Evolutionary conservation across 129 eudicot genomes (phyloP).

Genomic region (Artemisia annua): DNA sequence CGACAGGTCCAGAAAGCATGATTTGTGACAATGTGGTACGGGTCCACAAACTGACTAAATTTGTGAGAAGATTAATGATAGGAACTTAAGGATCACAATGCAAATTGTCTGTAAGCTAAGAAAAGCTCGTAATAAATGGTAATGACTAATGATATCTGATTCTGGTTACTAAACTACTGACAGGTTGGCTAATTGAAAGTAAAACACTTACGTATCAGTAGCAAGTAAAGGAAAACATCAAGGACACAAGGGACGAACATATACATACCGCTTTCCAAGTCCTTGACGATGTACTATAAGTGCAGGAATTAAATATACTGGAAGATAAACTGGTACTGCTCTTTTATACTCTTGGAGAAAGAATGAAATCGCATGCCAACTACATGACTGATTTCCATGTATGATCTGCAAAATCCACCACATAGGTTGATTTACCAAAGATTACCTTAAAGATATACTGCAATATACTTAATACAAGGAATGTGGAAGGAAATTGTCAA

Average conservation of each 20-base stretch:
- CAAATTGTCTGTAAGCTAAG: conserved; percentile 1
- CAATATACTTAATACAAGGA: not conserved
- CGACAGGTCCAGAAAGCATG: not conserved
- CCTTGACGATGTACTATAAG: conserved; percentile 97
- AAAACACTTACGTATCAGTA: not conserved
- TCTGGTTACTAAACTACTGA: not conserved
- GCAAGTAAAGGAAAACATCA: not conserved
- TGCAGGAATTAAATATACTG: conserved; percentile 96
- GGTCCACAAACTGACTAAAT: not conserved
- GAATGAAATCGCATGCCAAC: conserved; percentile 75
- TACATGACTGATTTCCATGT: conserved; percentile 89
- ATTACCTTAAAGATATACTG: not conserved
- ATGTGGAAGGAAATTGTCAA: not conserved
- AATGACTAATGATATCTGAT: not conserved
- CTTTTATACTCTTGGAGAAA: conserved; percentile 86
- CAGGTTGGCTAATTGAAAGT: not conserved
- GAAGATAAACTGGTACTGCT: conserved; percentile 98
- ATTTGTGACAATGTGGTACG: not conserved
- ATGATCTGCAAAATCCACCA: conserved; percentile 54
- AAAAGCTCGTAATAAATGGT: not conserved
- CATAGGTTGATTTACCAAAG: not conserved
- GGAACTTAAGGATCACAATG: not conserved
- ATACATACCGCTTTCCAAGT: conserved; percentile 61
- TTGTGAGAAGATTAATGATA: not conserved
- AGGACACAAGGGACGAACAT: conserved; percentile 5